Evolutionary conservation across 805 yeast species (phyloP).

Genomic region (Candida ipomoeae): DNA sequence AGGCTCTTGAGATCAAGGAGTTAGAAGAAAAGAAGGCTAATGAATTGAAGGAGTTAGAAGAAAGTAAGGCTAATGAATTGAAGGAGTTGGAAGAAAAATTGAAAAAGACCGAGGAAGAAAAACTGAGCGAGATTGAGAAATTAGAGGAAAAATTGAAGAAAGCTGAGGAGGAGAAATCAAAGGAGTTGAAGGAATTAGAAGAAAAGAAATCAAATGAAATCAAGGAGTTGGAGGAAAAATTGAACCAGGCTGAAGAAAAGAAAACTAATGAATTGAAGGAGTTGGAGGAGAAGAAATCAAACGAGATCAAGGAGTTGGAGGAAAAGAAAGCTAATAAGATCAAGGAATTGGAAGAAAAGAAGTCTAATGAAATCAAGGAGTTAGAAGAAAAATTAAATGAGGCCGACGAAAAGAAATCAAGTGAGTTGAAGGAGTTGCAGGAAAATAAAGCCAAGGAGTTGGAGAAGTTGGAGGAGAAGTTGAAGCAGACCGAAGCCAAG

Average conservation of each 20-base stretch:
- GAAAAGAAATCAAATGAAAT: background rate
- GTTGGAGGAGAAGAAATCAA: constrained; percentile 5
- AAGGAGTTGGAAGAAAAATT: constrained; percentile 6
- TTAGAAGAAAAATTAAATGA: constrained; percentile 5
- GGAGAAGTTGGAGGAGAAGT: background rate
- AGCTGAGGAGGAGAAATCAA: background rate
- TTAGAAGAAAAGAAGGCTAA: background rate
- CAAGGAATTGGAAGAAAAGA: background rate
- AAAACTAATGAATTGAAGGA: constrained; percentile 1
- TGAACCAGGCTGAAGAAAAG: constrained; percentile 2
- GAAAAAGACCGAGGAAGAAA: background rate
- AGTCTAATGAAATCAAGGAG: constrained; percentile 2
- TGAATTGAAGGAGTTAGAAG: constrained; percentile 2
- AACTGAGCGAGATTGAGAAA: constrained; percentile 1
- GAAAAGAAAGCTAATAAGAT: constrained; percentile 1
- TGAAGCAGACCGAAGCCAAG: background rate
- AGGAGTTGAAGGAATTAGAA: background rate
- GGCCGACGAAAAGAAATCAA: background rate
- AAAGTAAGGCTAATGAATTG: background rate
- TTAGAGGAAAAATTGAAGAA: constrained; percentile 1
- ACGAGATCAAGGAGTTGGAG: constrained; percentile 1
- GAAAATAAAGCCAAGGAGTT: background rate
- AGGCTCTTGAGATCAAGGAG: background rate
- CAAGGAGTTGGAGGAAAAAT: constrained; percentile 5
- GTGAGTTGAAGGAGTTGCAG: constrained; percentile 5